Evolutionary conservation across 495 filamentous ascomycete species (phyloP).

Genomic region (Chlorociboria aeruginascens): DNA sequence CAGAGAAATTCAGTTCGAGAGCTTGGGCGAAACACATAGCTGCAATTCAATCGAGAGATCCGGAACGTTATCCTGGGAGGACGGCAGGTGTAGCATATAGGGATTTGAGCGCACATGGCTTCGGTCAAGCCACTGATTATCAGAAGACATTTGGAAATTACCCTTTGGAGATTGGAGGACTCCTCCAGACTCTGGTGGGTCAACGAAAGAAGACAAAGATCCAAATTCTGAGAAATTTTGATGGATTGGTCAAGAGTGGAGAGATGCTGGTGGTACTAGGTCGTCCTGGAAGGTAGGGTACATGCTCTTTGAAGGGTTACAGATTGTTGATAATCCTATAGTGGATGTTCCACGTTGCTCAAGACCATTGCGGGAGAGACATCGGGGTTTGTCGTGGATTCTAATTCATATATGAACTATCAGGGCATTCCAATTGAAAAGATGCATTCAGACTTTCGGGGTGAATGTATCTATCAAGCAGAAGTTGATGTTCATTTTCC

Average conservation of each 20-base stretch:
- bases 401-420: slow-evolving; percentile 59
- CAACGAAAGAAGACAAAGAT: slow-evolving; percentile 43
- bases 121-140: slow-evolving; percentile 64
- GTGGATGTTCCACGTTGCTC: slow-evolving; percentile 68
- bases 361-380: slow-evolving; percentile 73
- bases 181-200: slow-evolving; percentile 30
- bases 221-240: slow-evolving; percentile 67
- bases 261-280: slow-evolving; percentile 77
- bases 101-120: slow-evolving; percentile 66
- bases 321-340: too few species aligned
- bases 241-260: slow-evolving; percentile 61
- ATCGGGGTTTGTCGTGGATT: slow-evolving; percentile 55
- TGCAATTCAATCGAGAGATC: slow-evolving; percentile 27
- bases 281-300: slow-evolving; percentile 44
- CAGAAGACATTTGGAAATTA: slow-evolving; percentile 63
- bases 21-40: slow-evolving; percentile 45
- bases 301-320: too few species aligned
- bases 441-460: slow-evolving; percentile 58
- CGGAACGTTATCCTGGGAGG: slow-evolving; percentile 32
- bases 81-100: slow-evolving; percentile 34
- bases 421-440: slow-evolving; percentile 49
- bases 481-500: slow-evolving; percentile 78
- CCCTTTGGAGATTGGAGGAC: slow-evolving; percentile 41
- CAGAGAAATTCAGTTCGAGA: slow-evolving; percentile 37
- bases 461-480: slow-evolving; percentile 71